Evolutionary conservation across 2,329 filamentous ascomycete genomes (phyloP), one percentile per base, ranked within the genome.

Genomic region (Pseudogymnoascus sp.): DNA sequence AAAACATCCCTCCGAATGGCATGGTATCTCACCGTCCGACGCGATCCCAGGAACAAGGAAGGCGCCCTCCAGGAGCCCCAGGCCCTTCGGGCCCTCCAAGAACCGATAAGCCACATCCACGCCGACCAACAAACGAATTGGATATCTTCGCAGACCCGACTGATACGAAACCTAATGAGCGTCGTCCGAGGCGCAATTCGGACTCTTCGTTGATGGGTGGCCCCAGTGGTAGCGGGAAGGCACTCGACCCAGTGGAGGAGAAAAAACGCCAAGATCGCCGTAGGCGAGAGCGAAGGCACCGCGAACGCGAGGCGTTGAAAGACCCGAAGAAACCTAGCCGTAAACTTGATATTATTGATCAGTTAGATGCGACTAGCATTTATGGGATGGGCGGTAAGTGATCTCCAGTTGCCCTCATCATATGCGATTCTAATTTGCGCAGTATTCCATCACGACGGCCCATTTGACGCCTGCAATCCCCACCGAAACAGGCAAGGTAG

Each of bases 391-490:
- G 92, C 74, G 77, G 90, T 95, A 78, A 75, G 89, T 12, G 15
- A 55, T 30, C 23, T 34, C 13, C n/a, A 55, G 18, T 21, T 3
- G 2, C 13, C 23, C 18, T 28, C 62, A 30, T 21, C 18, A 45
- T 19, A 5, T 23, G 18, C 3, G 23, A 26, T 60, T 57, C 62
- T 60, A 6, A 62, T 3, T 33, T 34, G 30, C 18, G n/a, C 68
- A 95, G 91, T 96, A 66, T 96, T 97, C 74, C 94, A 99, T 69
- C 94, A 99, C 70, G 94, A 97, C 69, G 94, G 94, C 0, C 94
- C 94, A 3, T 99, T 96, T 68, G 94, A 99, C 73, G 94, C 94
- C 18, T 89, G 94, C 72, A 95, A 96, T 72, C 91, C 94, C 3
- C 89, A 95, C 72, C 89, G 94, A 65, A 99, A 97, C 73, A 85